phyloP scores from a whole-genome alignment of 148 eudicot species.

The Rheum nobile region DNA sequence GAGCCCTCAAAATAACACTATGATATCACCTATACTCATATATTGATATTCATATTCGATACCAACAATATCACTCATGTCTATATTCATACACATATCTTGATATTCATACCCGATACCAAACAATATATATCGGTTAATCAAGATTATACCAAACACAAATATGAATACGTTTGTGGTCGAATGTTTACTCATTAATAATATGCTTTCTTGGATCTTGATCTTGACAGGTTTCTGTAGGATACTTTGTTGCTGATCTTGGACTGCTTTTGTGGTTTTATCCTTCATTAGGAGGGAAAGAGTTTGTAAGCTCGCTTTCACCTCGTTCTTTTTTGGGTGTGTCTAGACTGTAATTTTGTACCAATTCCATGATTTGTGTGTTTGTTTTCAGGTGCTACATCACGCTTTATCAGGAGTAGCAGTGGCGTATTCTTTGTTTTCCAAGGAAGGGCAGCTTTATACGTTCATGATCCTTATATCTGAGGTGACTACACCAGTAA shows the following conservation, averaged over 20 bases:
- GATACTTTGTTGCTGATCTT: conserved; percentile 87
- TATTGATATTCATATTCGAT: too few species aligned
- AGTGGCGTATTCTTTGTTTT: conserved; percentile 82
- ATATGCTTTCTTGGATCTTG: conserved; percentile 18
- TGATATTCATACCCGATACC: too few species aligned
- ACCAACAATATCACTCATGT: too few species aligned
- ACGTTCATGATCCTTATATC: conserved; percentile 97
- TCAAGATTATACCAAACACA: too few species aligned
- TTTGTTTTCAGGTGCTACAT: conserved; percentile 61
- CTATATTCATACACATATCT: too few species aligned
- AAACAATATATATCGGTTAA: too few species aligned
- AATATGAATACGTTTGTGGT: too few species aligned
- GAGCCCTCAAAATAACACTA: too few species aligned
- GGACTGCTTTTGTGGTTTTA: conserved; percentile 84
- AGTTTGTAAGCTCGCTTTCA: conserved; percentile 65
- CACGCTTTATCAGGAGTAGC: conserved; percentile 87
- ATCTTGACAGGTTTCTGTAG: conserved; percentile 80
- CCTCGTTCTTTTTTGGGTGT: not conserved
- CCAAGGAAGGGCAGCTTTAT: conserved; percentile 96
- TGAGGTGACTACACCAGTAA: conserved; percentile 92
- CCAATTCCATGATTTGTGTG: not conserved
- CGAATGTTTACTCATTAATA: not conserved
- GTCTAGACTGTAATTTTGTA: not conserved
- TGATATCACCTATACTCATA: too few species aligned
- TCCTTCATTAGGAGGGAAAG: conserved; percentile 91